phyloP scores from a whole-genome alignment of 2,329 filamentous ascomycete genomes.

The Cylindrodendrum hubeiense region DNA sequence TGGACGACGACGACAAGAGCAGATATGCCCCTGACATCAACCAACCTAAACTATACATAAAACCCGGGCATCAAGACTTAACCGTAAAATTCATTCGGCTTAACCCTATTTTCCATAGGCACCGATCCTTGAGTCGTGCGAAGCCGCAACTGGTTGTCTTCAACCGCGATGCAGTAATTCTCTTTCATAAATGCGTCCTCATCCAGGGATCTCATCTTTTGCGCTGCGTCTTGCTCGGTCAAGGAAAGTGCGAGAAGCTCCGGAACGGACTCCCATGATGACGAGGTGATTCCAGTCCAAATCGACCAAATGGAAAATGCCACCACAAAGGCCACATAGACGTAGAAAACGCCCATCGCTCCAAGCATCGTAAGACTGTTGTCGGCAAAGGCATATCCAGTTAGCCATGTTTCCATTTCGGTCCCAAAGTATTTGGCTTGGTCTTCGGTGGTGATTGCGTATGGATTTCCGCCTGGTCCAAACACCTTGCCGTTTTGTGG shows the following conservation, averaged over 20 bases:
- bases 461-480: conserved; percentile 32
- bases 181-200: conserved; percentile 12
- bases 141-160: conserved; percentile 8
- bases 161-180: conserved; percentile 19
- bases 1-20: background rate
- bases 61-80: background rate
- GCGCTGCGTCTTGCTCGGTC: background rate
- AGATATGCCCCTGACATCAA: background rate
- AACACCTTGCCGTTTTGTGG: conserved; percentile 31
- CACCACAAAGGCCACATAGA: conserved; percentile 14
- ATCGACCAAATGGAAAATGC: conserved; percentile 22
- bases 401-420: conserved; percentile 38
- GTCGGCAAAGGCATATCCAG: conserved; percentile 33
- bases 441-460: conserved; percentile 22
- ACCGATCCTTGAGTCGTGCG: background rate
- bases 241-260: conserved; percentile 19
- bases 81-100: conserved; percentile 21
- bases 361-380: conserved; percentile 24
- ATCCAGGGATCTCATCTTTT: background rate
- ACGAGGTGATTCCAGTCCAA: conserved; percentile 22
- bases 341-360: conserved; percentile 20
- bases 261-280: conserved; percentile 20
- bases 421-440: conserved; percentile 11
- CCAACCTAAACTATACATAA: too few relatives aligned
- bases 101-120: conserved; percentile 12